Evolutionary conservation across 352 stramenopile species (phyloP).

Genomic region (Pilasporangium apinafurcum): DNA sequence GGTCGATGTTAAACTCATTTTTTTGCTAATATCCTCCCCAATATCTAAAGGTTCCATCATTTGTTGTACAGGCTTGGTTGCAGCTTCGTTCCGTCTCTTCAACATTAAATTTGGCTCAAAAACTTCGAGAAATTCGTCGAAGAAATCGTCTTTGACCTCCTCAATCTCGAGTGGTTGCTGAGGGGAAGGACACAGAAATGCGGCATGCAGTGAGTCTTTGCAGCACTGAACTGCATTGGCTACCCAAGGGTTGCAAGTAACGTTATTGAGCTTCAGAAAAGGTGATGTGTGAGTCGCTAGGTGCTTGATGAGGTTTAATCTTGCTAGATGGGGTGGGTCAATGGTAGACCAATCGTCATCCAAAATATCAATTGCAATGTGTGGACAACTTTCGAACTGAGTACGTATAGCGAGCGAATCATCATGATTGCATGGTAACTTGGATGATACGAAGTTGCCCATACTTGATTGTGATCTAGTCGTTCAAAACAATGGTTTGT

Average conservation of each 20-base stretch:
- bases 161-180: too few species aligned
- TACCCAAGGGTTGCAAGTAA: conserved; percentile 3
- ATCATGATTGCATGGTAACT: conserved; percentile 7
- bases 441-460: conserved; percentile 33
- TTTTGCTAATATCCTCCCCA: conserved; percentile 1
- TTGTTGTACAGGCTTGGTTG: not conserved
- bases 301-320: too few species aligned
- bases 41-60: conserved; percentile 2
- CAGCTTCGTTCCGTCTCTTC: not conserved
- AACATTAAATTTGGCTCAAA: conserved; percentile 1
- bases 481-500: not conserved
- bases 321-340: too few species aligned
- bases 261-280: conserved; percentile 10
- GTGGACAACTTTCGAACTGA: too few species aligned
- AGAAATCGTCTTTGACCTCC: conserved; percentile 6
- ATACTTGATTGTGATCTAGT: conserved; percentile 13
- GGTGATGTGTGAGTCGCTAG: too few species aligned
- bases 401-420: too few species aligned
- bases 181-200: too few species aligned
- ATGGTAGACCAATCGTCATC: too few species aligned
- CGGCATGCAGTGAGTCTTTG: conserved; percentile 6
- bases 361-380: too few species aligned
- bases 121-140: conserved; percentile 7
- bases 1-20: conserved; percentile 14
- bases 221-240: conserved; percentile 1